Base-by-base conservation (phyloP, 2,329 filamentous ascomycete genomes). In the Ploettnerulaceae sp. region DNA sequence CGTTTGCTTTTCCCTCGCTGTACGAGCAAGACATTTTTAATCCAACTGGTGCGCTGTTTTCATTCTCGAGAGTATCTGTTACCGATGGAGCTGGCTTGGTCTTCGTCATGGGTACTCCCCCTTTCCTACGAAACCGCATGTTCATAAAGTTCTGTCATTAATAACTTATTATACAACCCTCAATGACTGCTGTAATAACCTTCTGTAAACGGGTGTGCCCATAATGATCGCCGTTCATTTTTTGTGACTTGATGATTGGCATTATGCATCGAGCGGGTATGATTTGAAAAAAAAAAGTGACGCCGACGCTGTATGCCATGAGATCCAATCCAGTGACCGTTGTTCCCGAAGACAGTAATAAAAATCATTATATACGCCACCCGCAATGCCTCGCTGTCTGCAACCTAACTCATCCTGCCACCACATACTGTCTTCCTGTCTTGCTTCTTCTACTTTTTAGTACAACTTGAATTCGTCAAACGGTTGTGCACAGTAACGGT, bases 291-390 rank as follows among this genome's bases (percentile, higher is more conserved):
- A 45, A 48, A 45, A 48, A 32, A 33, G 31, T 33, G 47, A 60
- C 57, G 57, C 57, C 56, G 36, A 52, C 49, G 56, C 57, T 58
- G 22, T 44, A 57, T 58, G 56, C 57, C 51, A 29, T n/a, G 7
- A 29, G 7, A 29, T 41, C 45, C 38, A 40, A 42, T 34, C 38
- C 44, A 34, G 49, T 26, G 17, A 36, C 32, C n/a, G 22, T 21
- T 25, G n/a, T 24, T 44, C 24, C 45, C 29, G 20, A 34, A 14
- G 25, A 28, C 25, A 7, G 25, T 7, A 28, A 28, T 21, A 17
- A 39, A 44, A 40, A 28, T 17, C 14, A 47, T 22, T 11, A 33
- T 37, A 44, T 47, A 57, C 54, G 53, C 55, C 56, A 31, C 7
- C 24, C 18, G 48, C 49, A 52, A 57, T 57, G 54, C 52, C 49